Evolutionary conservation across 179 eudicot species (phyloP).

Genomic region (Beta lomatogona): DNA sequence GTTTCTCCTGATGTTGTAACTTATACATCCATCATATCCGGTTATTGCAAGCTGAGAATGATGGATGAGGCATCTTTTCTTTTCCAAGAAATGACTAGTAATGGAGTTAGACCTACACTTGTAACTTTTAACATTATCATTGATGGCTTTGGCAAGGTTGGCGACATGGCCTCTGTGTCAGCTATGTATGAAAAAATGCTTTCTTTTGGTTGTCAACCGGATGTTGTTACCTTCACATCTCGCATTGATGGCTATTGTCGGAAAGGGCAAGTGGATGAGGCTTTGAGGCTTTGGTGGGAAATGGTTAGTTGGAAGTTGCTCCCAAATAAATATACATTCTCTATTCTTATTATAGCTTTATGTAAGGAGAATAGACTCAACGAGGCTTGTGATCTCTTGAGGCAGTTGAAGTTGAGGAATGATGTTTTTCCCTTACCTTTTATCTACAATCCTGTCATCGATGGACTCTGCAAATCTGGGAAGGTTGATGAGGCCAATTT

Average conservation of each 20-base stretch:
- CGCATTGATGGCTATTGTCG: slow-evolving; percentile 74
- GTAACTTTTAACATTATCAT: slow-evolving; percentile 68
- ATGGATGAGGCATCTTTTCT: slow-evolving; percentile 60
- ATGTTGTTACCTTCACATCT: slow-evolving; percentile 76
- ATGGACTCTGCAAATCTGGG: slow-evolving; percentile 89
- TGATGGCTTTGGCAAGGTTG: slow-evolving; percentile 75
- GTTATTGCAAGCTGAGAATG: slow-evolving; percentile 65
- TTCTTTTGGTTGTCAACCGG: slow-evolving; percentile 58
- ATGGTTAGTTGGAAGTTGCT: slow-evolving; percentile 52
- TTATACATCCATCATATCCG: slow-evolving; percentile 72
- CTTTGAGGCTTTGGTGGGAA: slow-evolving; percentile 60
- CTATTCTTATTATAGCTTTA: slow-evolving; percentile 62
- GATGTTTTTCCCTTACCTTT: slow-evolving; percentile 60
- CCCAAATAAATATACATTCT: slow-evolving; percentile 71
- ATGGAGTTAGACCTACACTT: slow-evolving; percentile 64
- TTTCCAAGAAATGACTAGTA: slow-evolving; percentile 57
- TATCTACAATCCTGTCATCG: slow-evolving; percentile 86
- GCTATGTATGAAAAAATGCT: slow-evolving; percentile 64
- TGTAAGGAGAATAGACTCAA: slow-evolving; percentile 74
- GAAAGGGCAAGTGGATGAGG: slow-evolving; percentile 61
- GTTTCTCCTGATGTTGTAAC: slow-evolving; percentile 69
- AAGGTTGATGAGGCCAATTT: slow-evolving; percentile 80
- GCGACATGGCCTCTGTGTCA: slow-evolving; percentile 59
- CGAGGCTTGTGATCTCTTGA: slow-evolving; percentile 72
- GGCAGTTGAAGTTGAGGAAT: slow-evolving; percentile 60